Conservation (phyloP, 2,329 filamentous ascomycete genomes). For the Ascochyta koolunga region DNA sequence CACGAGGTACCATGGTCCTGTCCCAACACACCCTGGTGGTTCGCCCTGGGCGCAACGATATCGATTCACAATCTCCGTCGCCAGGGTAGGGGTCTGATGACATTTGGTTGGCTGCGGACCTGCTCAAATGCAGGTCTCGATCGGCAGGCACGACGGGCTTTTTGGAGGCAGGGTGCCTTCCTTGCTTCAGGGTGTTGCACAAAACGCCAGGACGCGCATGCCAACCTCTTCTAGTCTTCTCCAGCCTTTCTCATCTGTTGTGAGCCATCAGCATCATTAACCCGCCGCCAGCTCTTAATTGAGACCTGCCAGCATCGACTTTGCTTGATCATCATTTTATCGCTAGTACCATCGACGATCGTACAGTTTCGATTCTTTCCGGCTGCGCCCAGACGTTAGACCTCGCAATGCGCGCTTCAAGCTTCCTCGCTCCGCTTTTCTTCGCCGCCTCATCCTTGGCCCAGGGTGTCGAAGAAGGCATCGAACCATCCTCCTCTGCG, state of each 20-base stretch:
- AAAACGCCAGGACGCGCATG: conserved; percentile 26
- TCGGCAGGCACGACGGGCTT: conserved; percentile 25
- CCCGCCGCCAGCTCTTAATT: neutral
- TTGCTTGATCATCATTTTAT: neutral
- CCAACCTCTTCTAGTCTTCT: conserved; percentile 20
- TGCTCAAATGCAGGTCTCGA: conserved; percentile 14
- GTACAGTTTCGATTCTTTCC: conserved; percentile 6
- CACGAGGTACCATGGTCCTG: conserved; percentile 6
- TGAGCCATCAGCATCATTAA: conserved; percentile 4
- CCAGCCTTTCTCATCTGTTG: conserved; percentile 12
- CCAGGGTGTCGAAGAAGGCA: conserved; percentile 41
- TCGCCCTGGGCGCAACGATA: conserved; percentile 13
- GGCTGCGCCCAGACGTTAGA: conserved; percentile 10
- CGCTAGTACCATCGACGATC: neutral
- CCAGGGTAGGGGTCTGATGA: conserved; percentile 6
- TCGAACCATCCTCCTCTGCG: conserved; percentile 57
- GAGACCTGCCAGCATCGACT: neutral
- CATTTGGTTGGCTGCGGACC: conserved; percentile 14
- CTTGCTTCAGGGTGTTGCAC: conserved; percentile 26
- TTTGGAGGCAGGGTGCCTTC: conserved; percentile 17
- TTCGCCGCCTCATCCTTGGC: conserved; percentile 34
- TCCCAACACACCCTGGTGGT: conserved; percentile 2
- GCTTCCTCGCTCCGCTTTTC: conserved; percentile 37
- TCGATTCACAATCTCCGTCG: conserved; percentile 17
- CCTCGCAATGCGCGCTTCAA: conserved; percentile 37